Conservation (phyloP, 306 rosid species). For the Sindora glabra region DNA sequence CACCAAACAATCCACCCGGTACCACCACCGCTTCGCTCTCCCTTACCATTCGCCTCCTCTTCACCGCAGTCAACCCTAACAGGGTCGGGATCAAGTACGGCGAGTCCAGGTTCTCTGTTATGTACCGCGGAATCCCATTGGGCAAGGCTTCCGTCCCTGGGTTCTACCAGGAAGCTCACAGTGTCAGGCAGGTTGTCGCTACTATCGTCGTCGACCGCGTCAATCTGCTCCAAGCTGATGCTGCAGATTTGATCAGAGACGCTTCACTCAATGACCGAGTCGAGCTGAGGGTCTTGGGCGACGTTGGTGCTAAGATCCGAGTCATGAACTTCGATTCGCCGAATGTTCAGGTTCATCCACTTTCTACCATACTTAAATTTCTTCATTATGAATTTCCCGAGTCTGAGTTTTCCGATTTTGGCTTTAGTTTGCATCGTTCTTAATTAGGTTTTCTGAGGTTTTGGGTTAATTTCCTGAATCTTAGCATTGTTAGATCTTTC, state of each 20-base stretch:
- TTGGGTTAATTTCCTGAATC: background rate
- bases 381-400: background rate
- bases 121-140: slow-evolving; percentile 88
- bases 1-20: slow-evolving; percentile 10
- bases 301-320: slow-evolving; percentile 97
- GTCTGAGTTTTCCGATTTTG: background rate
- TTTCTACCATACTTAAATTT: background rate
- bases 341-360: slow-evolving; percentile 60
- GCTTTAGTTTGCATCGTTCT: background rate
- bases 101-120: slow-evolving; percentile 80
- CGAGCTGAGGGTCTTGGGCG: slow-evolving; percentile 72
- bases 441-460: background rate
- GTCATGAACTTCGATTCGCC: slow-evolving; percentile 78
- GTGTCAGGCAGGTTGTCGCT: slow-evolving; percentile 55
- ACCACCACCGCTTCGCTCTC: slow-evolving; percentile 58
- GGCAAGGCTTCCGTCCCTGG: slow-evolving; percentile 82
- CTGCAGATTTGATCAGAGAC: slow-evolving; percentile 67
- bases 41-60: slow-evolving; percentile 57
- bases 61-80: slow-evolving; percentile 79
- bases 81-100: slow-evolving; percentile 95
- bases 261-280: slow-evolving; percentile 86
- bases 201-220: slow-evolving; percentile 70
- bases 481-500: background rate
- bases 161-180: slow-evolving; percentile 76
- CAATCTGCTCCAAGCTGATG: slow-evolving; percentile 77